These are phyloP conservation scores for Kodamaea neixiangensis DNA, from an alignment of 805 yeast genomes.

Conservation along the genomic window DNA sequence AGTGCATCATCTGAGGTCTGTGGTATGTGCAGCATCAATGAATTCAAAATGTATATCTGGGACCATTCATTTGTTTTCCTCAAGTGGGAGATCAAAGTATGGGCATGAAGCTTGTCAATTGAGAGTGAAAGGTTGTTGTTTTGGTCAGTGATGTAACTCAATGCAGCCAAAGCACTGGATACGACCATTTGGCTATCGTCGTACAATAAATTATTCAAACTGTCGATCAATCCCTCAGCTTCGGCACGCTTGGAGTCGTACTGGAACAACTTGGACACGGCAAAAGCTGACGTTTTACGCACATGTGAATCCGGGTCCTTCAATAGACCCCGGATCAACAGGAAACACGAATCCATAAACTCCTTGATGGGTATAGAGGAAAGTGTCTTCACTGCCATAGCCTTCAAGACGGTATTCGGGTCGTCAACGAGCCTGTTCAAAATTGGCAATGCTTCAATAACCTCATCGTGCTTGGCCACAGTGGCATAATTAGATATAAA, in stretches of 20 bases:
- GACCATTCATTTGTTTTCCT: constrained; percentile 64
- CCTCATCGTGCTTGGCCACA: constrained; percentile 52
- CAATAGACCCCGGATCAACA: constrained; percentile 36
- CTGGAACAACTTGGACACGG: constrained; percentile 68
- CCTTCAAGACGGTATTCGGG: constrained; percentile 49
- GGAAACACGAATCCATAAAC: constrained; percentile 49
- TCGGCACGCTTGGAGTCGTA: constrained; percentile 50
- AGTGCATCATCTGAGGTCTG: constrained; percentile 65
- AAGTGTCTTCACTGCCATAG: constrained; percentile 64
- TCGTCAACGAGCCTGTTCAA: constrained; percentile 56
- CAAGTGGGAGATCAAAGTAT: constrained; percentile 35
- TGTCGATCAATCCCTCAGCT: constrained; percentile 44
- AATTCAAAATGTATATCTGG: constrained; percentile 64
- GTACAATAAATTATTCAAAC: constrained; percentile 52
- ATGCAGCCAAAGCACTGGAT: constrained; percentile 69
- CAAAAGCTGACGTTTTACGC: constrained; percentile 67
- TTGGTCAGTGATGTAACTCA: constrained; percentile 63
- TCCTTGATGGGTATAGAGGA: constrained; percentile 58
- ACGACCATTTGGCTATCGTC: constrained; percentile 64
- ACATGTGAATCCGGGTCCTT: constrained; percentile 57
- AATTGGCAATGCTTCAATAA: constrained; percentile 56
- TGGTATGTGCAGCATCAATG: constrained; percentile 72
- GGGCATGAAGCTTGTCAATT: constrained; percentile 50
- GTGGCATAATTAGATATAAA: constrained; percentile 63
- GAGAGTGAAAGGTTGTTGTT: constrained; percentile 51